phyloP scores from a whole-genome alignment of 495 filamentous ascomycete species.

The Penicillium parvum region DNA sequence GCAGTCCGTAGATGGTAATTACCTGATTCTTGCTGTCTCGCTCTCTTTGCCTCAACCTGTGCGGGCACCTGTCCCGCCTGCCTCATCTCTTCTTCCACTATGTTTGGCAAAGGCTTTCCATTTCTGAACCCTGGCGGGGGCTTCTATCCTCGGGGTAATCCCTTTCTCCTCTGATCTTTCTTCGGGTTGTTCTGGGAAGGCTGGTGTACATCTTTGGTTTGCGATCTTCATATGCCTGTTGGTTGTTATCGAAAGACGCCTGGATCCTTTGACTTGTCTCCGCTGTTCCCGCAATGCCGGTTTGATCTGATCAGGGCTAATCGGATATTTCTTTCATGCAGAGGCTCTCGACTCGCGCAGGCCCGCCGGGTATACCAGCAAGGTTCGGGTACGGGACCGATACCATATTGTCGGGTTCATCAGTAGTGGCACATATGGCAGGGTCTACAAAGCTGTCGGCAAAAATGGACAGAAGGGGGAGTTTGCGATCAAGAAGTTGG shows the following conservation, averaged over 20 bases:
- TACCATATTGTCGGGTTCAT: constrained; percentile 99
- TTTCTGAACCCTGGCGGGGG: constrained; percentile 40
- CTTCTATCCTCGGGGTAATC: constrained; percentile 49
- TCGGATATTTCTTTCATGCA: too few relatives aligned
- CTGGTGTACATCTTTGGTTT: constrained; percentile 11
- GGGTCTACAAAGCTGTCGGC: constrained; percentile 91
- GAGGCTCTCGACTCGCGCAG: constrained; percentile 40
- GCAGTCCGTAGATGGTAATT: constrained; percentile 77
- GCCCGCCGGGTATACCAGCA: constrained; percentile 65
- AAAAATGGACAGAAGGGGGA: constrained; percentile 70
- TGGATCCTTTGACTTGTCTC: constrained; percentile 16
- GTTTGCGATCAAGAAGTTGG: constrained; percentile 91
- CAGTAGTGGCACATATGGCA: constrained; percentile 96
- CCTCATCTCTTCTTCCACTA: constrained; percentile 27
- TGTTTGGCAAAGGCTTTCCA: constrained; percentile 43
- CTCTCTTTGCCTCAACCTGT: constrained; percentile 12
- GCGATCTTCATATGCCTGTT: constrained; percentile 13
- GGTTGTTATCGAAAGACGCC: constrained; percentile 14
- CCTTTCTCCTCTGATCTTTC: constrained; percentile 20
- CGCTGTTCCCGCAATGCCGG: constrained; percentile 9
- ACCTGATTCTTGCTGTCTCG: constrained; percentile 16
- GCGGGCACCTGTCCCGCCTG: constrained; percentile 5
- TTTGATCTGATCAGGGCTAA: too few relatives aligned
- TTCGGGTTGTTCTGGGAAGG: constrained; percentile 1
- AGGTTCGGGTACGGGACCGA: constrained; percentile 81